phyloP scores from a whole-genome alignment of 331 rosid genomes.

The Malus hybrid region DNA sequence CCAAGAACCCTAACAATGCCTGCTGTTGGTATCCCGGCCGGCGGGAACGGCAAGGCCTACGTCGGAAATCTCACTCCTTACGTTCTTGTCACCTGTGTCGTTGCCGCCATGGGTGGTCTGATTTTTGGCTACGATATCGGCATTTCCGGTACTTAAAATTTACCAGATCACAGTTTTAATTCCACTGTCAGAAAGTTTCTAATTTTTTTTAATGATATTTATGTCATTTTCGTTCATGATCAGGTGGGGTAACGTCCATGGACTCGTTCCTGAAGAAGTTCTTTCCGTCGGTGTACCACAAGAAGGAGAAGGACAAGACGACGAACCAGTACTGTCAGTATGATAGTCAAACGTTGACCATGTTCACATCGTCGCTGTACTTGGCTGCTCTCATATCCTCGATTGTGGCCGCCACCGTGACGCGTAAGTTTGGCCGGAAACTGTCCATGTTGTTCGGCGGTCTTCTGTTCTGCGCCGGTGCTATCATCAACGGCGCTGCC shows the following conservation, averaged over 20 bases:
- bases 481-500: conserved; percentile 68
- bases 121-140: conserved; percentile 94
- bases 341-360: conserved; percentile 56
- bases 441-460: conserved; percentile 84
- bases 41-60: conserved; percentile 35
- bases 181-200: neutral
- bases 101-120: conserved; percentile 89
- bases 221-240: neutral
- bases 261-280: conserved; percentile 60
- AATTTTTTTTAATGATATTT: neutral
- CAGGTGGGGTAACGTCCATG: conserved; percentile 95
- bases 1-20: conserved; percentile 40
- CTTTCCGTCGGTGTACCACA: conserved; percentile 55
- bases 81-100: conserved; percentile 61
- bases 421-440: conserved; percentile 65
- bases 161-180: neutral
- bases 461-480: conserved; percentile 52
- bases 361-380: conserved; percentile 86
- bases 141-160: conserved; percentile 52
- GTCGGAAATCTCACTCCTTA: conserved; percentile 67
- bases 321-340: conserved; percentile 70
- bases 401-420: conserved; percentile 56
- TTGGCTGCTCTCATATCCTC: conserved; percentile 77
- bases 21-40: conserved; percentile 38
- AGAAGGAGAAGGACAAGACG: conserved; percentile 24